Conservation (phyloP, 106 monocot species). For the Narthecium ossifragum region DNA sequence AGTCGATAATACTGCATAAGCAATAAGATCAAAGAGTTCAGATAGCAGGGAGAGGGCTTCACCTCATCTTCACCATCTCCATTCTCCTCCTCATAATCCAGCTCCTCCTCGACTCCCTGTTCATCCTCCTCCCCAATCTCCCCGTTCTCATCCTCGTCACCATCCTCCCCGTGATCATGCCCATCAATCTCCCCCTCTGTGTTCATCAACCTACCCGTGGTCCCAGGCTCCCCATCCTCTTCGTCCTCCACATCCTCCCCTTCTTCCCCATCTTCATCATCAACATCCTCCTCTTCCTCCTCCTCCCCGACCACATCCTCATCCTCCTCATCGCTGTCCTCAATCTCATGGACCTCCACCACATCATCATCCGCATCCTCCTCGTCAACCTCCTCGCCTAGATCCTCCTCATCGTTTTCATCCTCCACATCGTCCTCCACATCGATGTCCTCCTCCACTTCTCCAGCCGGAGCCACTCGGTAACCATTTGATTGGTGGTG, state of each 20-base stretch:
- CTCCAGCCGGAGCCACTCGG: slow-evolving; percentile 31
- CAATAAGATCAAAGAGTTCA: no score
- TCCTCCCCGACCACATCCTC: slow-evolving; percentile 30
- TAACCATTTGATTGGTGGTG: slow-evolving; percentile 57
- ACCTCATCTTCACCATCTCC: slow-evolving; percentile 81
- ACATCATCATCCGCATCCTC: slow-evolving; percentile 55
- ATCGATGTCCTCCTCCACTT: slow-evolving; percentile 31
- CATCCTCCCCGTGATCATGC: slow-evolving; percentile 34
- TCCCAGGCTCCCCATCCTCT: slow-evolving; percentile 20
- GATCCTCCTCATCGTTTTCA: slow-evolving; percentile 41
- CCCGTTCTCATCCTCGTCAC: slow-evolving; percentile 63
- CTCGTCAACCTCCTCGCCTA: slow-evolving; percentile 52
- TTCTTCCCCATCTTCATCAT: slow-evolving; percentile 32
- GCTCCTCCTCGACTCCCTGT: slow-evolving; percentile 29
- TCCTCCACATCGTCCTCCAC: slow-evolving; percentile 26
- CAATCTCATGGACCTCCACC: slow-evolving; percentile 59
- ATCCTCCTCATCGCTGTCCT: slow-evolving; percentile 44
- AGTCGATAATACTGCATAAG: no score
- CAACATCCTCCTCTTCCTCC: slow-evolving; percentile 18
- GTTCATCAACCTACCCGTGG: slow-evolving; percentile 19
- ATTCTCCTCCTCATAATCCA: slow-evolving; percentile 34
- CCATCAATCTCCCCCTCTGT: slow-evolving; percentile 75
- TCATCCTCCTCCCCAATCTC: slow-evolving; percentile 66
- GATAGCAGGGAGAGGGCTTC: slow-evolving; percentile 12
- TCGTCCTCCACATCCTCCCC: slow-evolving; percentile 34